Evolutionary conservation across 257 asterid genomes (phyloP), one percentile per base, ranked within the genome.

Genomic region (Ajuga chamaepitys): DNA sequence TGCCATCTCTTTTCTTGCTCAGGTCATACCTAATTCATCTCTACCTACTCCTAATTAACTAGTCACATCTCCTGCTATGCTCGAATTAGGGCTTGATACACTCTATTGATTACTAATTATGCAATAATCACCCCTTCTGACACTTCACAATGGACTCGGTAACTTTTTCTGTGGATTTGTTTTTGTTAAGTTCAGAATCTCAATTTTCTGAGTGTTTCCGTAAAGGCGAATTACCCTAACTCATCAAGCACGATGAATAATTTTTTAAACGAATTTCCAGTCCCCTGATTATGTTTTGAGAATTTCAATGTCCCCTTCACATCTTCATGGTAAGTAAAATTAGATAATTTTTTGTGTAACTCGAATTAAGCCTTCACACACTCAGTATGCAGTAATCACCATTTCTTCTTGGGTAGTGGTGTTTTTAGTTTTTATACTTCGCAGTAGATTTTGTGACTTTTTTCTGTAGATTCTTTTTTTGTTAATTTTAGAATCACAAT

Each of bases 321-420:
- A n/a, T n/a, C n/a, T n/a, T n/a, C n/a, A n/a, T n/a, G n/a, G n/a
- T n/a, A n/a, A n/a, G n/a, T n/a, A n/a, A n/a, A n/a, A n/a, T n/a
- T n/a, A n/a, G n/a, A n/a, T 85, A 55, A 96, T 96, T 45, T 95
- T 95, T 58, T 95, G 86, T 93, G 96, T 90, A 17, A 25, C 7
- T 53, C 16, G 30, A 55, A 28, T 28, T 28, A 28, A 30, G 37
- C 7, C n/a, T n/a, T n/a, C n/a, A n/a, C n/a, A n/a, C 37, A 30
- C 37, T 30, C 5, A 2, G 2, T 4, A 7, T 42, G 38, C 9
- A 10, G 38, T 12, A 7, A 32, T 0, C 45, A 56, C 62, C 22
- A 9, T 56, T 58, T 30, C 34, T 28, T 28, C 34, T n/a, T n/a
- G n/a, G n/a, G n/a, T n/a, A n/a, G n/a, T n/a, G n/a, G n/a, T n/a